phyloP scores from a whole-genome alignment of 345 rosid genomes.

The Brassica juncea region DNA sequence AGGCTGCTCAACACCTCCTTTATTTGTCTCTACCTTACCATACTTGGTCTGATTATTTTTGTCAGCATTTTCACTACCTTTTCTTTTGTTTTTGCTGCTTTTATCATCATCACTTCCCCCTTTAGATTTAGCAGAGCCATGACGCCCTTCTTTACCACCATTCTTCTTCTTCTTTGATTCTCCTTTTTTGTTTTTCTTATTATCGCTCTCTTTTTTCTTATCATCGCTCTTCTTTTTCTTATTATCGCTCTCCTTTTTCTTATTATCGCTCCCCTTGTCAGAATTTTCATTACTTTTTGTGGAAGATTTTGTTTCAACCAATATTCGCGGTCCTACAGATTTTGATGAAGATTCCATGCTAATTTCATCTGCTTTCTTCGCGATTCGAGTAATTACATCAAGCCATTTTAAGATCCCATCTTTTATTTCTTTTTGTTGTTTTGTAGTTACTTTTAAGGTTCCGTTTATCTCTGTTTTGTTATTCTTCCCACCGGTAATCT shows the following conservation, averaged over 20 bases:
- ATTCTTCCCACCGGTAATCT: not conserved
- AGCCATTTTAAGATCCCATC: constrained; percentile 16
- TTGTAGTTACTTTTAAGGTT: not conserved
- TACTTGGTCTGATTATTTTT: not conserved
- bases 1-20: not conserved
- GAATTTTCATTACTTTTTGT: not conserved
- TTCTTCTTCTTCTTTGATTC: constrained; percentile 16
- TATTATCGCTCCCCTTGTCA: not conserved
- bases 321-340: not conserved
- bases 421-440: constrained; percentile 18
- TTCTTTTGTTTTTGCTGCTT: constrained; percentile 1
- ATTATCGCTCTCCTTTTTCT: no score
- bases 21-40: not conserved
- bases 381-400: not conserved
- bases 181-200: not conserved
- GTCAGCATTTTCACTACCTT: not conserved
- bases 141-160: not conserved
- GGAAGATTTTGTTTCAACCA: not conserved
- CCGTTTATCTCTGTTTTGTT: not conserved
- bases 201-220: not conserved
- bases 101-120: not conserved
- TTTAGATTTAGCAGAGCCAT: not conserved
- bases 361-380: constrained; percentile 2
- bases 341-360: not conserved
- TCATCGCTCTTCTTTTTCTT: no score